Conservation (phyloP, 2,329 filamentous ascomycete genomes). For the Stagonosporopsis vannaccii region DNA sequence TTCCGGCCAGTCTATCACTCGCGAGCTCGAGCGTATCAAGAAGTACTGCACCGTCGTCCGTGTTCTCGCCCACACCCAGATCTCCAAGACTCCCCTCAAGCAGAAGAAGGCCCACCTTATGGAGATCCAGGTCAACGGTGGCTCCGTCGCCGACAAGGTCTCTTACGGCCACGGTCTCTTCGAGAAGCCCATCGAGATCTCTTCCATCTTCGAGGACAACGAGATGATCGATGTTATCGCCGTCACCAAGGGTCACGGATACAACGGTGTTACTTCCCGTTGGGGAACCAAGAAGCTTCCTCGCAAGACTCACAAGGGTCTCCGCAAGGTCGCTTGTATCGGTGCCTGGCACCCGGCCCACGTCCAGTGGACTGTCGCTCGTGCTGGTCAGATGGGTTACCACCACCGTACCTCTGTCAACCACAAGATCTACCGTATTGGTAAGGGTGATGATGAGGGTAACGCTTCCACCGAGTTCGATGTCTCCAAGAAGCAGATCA, state of each 20-base stretch:
- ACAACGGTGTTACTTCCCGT: constrained; percentile 93
- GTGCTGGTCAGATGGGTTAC: constrained; percentile 99
- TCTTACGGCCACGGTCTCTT: constrained; percentile 94
- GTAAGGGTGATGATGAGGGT: constrained; percentile 87
- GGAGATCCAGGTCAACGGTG: constrained; percentile 99
- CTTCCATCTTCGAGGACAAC: constrained; percentile 97
- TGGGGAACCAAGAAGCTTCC: constrained; percentile 99
- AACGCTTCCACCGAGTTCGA: constrained; percentile 96
- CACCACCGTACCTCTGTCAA: constrained; percentile 99
- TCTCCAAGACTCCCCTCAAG: constrained; percentile 99
- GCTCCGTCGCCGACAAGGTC: constrained; percentile 95
- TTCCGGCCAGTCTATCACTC: constrained; percentile 87
- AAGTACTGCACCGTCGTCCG: constrained; percentile 99
- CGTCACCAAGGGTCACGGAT: constrained; percentile 99
- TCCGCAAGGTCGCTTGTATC: constrained; percentile 99
- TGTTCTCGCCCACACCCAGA: constrained; percentile 98
- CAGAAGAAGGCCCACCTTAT: constrained; percentile 99
- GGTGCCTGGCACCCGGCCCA: constrained; percentile 99
- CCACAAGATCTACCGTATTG: constrained; percentile 99
- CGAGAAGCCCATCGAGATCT: constrained; percentile 97
- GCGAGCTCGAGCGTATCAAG: constrained; percentile 99
- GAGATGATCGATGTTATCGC: constrained; percentile 99
- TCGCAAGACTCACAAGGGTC: constrained; percentile 99
- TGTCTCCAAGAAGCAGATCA: constrained; percentile 99
- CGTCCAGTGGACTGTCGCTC: constrained; percentile 99